Evolutionary conservation across 169 alveolate species (phyloP).

Genomic region (Plasmodium fragile): DNA sequence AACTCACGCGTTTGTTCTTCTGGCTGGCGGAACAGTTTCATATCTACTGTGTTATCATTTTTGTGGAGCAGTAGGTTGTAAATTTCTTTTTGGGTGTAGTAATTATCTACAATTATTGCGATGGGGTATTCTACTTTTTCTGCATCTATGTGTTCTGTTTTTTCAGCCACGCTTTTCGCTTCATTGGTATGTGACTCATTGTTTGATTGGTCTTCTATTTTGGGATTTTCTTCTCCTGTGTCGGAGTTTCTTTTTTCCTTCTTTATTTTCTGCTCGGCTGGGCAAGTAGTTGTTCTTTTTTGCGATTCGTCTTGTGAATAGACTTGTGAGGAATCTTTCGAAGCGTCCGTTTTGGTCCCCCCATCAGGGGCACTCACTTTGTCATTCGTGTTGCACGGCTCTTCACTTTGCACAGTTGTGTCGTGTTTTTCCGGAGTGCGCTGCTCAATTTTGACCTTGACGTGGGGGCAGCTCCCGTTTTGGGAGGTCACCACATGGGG

Average conservation of each 20-base stretch:
- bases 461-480: neutral
- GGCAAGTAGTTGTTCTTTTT: neutral
- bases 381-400: neutral
- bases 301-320: neutral
- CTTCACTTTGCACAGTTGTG: neutral
- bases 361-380: neutral
- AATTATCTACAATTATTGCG: conserved; percentile 61
- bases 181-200: neutral
- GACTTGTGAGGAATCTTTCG: neutral
- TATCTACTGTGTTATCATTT: neutral
- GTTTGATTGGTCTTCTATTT: neutral
- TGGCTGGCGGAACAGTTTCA: neutral
- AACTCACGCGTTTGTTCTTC: conserved; percentile 15
- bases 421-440: neutral
- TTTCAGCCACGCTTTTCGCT: neutral
- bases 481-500: neutral
- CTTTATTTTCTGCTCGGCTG: neutral
- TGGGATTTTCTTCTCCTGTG: neutral
- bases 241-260: neutral
- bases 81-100: conserved; percentile 66
- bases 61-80: conserved; percentile 41
- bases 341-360: neutral
- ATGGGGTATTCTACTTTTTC: conserved; percentile 61
- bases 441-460: neutral
- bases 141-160: neutral